Conservation (phyloP, 805 yeast genomes). For the Sugiyamaella smithiae region DNA sequence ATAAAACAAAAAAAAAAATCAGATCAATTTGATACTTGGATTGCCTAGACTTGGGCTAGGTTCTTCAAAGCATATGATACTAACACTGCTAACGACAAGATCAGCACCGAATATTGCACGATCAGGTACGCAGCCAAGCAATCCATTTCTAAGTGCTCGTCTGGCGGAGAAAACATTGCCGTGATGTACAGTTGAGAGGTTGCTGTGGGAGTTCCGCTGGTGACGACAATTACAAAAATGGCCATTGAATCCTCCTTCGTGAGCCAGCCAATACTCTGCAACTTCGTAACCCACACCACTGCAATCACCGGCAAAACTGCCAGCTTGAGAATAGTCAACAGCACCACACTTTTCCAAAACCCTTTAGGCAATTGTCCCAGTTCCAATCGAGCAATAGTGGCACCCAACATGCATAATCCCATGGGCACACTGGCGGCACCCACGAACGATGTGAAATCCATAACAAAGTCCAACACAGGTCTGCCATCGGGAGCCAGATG, state of each 20-base stretch:
- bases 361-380: constrained; percentile 62
- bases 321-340: constrained; percentile 56
- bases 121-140: constrained; percentile 75
- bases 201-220: constrained; percentile 82
- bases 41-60: too few species aligned
- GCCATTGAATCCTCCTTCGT: constrained; percentile 54
- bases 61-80: constrained; percentile 58
- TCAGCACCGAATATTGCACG: constrained; percentile 66
- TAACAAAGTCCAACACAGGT: constrained; percentile 81
- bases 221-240: constrained; percentile 68
- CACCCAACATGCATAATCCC: constrained; percentile 80
- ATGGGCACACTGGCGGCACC: constrained; percentile 88
- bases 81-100: constrained; percentile 69
- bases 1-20: too few species aligned
- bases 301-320: constrained; percentile 80
- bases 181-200: constrained; percentile 87
- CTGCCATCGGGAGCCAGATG: constrained; percentile 72
- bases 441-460: constrained; percentile 76
- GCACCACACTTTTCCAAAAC: constrained; percentile 57
- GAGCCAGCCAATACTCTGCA: constrained; percentile 62
- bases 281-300: constrained; percentile 58
- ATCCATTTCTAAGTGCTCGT: constrained; percentile 62
- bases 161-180: constrained; percentile 77
- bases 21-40: too few species aligned
- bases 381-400: constrained; percentile 75